Evolutionary conservation across 805 yeast species (phyloP), one percentile per base, ranked within the genome.

Genomic region (Pichia deserticola): DNA sequence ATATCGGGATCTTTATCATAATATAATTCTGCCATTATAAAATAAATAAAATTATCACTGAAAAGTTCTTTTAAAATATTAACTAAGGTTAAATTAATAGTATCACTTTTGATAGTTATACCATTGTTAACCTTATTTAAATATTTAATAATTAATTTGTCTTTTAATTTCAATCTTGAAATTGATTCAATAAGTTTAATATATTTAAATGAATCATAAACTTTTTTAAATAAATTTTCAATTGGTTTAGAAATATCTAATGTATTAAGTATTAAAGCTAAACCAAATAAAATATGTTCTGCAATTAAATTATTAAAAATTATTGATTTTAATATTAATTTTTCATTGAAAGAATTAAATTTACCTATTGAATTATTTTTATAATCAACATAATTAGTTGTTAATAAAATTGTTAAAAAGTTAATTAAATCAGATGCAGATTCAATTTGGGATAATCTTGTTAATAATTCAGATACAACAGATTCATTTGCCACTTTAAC

Each of bases 401-500:
- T 49, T 52, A 64, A 48, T 58, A 63, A 40, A 5, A 49, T 43
- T 8, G 74, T 55, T 9, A 77, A 53, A 37, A 66, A 64, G 35
- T 74, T 67, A 35, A 78, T 63, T 4, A 68, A 51, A 2, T 66
- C 49, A 36, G 73, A 57, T 9, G 46, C 54, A 28, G 47, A 44
- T 36, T 50, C 51, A 28, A 53, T 65, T 28, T 58, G 40, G 9
- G 53, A 48, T 29, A 62, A 47, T 5, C 57, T 44, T 20, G 50
- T 53, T 36, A 76, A 67, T n/a, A 79, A 57, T 8, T 59, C 66
- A 34, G 66, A 55, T 36, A 74, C 61, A 36, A 69, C 66, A 1
- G 62, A 53, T 36, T 69, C 63, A 51, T 74, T 73, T 47, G 81
- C 65, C 45, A 67, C 66, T 4, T 66, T 58, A 10, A 74, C 64